Base-by-base conservation (phyloP, 352 stramenopile species). In the Phytophthora pseudosyringae region DNA sequence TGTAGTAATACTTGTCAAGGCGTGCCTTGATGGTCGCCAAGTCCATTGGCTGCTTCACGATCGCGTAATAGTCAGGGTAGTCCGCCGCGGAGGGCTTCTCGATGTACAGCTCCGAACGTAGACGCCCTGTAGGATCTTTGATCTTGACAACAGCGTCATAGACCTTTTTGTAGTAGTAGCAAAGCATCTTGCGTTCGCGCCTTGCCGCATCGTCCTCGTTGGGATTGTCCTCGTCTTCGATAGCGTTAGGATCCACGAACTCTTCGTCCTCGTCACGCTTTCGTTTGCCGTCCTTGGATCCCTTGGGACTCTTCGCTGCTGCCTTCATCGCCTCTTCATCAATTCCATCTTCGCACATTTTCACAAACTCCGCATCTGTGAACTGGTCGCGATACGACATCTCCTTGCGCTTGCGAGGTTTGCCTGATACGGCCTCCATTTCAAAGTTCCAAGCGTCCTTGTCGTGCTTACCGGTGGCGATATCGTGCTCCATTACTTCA, bases 1-100 rank as follows among this genome's bases (percentile, higher is more conserved):
- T 56, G 62, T 96, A 96, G 33, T 76, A 59, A 51, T 91, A 81
- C 33, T 62, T 63, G 51, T 93, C 86, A 8, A 94, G 85, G 5
- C 92, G 91, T 11, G 40, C 47, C 43, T 93, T 94, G 63, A 98
- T 97, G n/a, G 86, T 94, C 33, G 67, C 49, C 11, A 98, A 74
- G 54, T 94, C 88, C 88, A 97, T 97, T 4, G 92, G 86, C 2
- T 88, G 45, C 48, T 81, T 90, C 41, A 98, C 86, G 47, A 97
- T 90, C 44, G 84, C 69, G 65, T 97, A 97, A 60, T 98, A 98
- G 67, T 97, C 91, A 21, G 88, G 88, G 51, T 96, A 96, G 51
- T 94, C 86, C 12, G 80, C 33, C 15, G 84, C 75, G 31, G 88
- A 94, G 11, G 88, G 88, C 54, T 90, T 93, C 33, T 92, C 88